Conservation (phyloP, 2,329 filamentous ascomycete genomes). For the Lecanicillium sp. region DNA sequence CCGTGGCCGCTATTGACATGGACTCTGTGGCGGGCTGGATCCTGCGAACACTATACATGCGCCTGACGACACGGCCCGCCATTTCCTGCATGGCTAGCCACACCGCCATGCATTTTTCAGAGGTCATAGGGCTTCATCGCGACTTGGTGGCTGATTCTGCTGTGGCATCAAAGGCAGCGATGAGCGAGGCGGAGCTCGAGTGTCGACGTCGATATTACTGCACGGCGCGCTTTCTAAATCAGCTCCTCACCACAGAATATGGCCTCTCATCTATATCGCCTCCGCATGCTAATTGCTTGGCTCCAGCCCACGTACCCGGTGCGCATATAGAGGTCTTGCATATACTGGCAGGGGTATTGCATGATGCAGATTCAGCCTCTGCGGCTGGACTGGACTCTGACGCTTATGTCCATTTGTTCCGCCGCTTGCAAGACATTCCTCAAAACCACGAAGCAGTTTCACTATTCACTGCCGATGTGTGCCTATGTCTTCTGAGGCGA, state of each 20-base stretch:
- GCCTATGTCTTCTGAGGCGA: slow-evolving; percentile 14
- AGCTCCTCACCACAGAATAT: slow-evolving; percentile 16
- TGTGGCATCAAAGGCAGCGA: neutral
- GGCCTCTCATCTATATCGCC: slow-evolving; percentile 11
- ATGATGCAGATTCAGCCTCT: neutral
- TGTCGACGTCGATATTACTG: slow-evolving; percentile 14
- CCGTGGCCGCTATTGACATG: slow-evolving; percentile 12
- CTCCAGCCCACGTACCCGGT: neutral
- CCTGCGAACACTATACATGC: slow-evolving; percentile 16
- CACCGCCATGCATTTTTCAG: slow-evolving; percentile 16
- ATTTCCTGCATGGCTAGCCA: slow-evolving; percentile 16
- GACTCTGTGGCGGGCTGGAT: slow-evolving; percentile 18
- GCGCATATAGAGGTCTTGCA: slow-evolving; percentile 4
- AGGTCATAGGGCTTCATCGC: slow-evolving; percentile 16
- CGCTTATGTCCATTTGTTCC: neutral
- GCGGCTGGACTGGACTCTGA: slow-evolving; percentile 9
- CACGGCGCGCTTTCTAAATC: slow-evolving; percentile 16
- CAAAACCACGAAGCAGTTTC: neutral
- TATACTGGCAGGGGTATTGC: slow-evolving; percentile 5
- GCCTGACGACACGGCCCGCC: slow-evolving; percentile 16
- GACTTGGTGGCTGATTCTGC: slow-evolving; percentile 3
- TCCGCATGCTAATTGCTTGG: neutral
- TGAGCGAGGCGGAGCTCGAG: slow-evolving; percentile 13
- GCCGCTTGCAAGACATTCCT: neutral
- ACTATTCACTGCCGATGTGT: slow-evolving; percentile 14